These are phyloP conservation scores for Xylaria acuta DNA, from an alignment of 495 filamentous ascomycete genomes.

Conservation along the genomic window DNA sequence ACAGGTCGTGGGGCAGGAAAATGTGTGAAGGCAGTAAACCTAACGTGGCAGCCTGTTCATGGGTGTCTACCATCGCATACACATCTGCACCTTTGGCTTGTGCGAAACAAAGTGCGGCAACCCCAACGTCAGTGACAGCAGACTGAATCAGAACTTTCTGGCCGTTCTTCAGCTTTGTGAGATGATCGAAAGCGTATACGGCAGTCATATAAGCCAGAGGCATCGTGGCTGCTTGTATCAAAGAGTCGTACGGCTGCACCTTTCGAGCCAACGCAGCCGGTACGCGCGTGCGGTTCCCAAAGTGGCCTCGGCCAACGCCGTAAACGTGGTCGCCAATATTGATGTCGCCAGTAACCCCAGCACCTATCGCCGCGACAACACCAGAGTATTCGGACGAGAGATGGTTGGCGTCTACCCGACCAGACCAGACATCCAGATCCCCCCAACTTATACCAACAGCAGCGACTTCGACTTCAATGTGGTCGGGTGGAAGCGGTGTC, in stretches of 20 bases:
- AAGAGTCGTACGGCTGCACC: conserved; percentile 45
- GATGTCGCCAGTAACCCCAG: conserved; percentile 14
- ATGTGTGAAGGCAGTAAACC: no score
- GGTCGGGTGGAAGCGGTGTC: conserved; percentile 20
- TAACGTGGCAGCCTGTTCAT: neutral
- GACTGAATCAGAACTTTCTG: conserved; percentile 65
- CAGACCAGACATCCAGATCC: conserved; percentile 34
- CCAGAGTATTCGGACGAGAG: conserved; percentile 47
- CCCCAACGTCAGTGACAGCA: conserved; percentile 61
- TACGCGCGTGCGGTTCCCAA: conserved; percentile 33
- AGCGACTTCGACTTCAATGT: conserved; percentile 45
- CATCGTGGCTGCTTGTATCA: conserved; percentile 47
- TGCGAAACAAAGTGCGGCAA: conserved; percentile 61
- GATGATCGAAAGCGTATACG: conserved; percentile 47
- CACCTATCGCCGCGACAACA: conserved; percentile 33
- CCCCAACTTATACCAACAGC: conserved; percentile 48
- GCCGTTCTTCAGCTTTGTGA: conserved; percentile 38
- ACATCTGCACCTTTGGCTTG: conserved; percentile 58
- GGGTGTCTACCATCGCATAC: conserved; percentile 3
- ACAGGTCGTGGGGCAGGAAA: no score
- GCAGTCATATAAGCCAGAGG: conserved; percentile 49
- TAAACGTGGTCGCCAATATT: conserved; percentile 40
- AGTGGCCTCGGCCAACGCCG: conserved; percentile 41
- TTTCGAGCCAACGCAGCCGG: conserved; percentile 28
- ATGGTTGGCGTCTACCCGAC: conserved; percentile 31